Evolutionary conservation across 106 monocot species (phyloP), one percentile per base, ranked within the genome.

Genomic region (Narthecium ossifragum): DNA sequence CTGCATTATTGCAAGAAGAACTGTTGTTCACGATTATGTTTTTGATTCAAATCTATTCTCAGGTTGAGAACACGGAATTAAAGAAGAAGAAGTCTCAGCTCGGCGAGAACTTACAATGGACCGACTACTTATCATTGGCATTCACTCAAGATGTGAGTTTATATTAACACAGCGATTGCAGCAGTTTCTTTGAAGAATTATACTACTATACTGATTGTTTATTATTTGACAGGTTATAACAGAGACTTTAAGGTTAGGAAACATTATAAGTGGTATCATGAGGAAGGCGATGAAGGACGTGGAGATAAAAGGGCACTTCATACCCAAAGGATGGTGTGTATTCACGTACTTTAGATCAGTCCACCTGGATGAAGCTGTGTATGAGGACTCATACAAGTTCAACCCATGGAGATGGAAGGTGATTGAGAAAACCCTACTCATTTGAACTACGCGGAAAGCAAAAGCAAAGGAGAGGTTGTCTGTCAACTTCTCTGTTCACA

Each of bases 381-480:
- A 94, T 31, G 75, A 70, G 2, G 82, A 94, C 8, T 77, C 93
- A 8, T 56, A 80, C 70, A 55, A 61, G 53, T 94, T 94, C 70
- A 79, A 85, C 64, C 93, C 93, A 50, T 94, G 93, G 93, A 71
- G 93, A 53, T 94, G 93, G 93, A 89, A 94, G 85, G 93, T 88
- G 60, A 34, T 28, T 29, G 12, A 41, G 11, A 29, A n/a, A n/a
- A 55, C 43, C 6, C 25, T 31, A 24, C 0, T 24, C 10, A 12
- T 58, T 39, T 53, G 24, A 5, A 29, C 53, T 28, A 53, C 24
- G 30, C 4, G 30, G 30, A 4, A 1, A 58, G 23, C 2, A 13
- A 37, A 23, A 58, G 10, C n/a, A 15, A 7, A 11, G 17, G 28
- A 12, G 13, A 46, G 46, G 17, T 61, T 61, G 46, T 46, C 46